These are phyloP conservation scores for Oryza meridionalis DNA, from an alignment of 176 grass and related monocot genomes.

Conservation along the genomic window DNA sequence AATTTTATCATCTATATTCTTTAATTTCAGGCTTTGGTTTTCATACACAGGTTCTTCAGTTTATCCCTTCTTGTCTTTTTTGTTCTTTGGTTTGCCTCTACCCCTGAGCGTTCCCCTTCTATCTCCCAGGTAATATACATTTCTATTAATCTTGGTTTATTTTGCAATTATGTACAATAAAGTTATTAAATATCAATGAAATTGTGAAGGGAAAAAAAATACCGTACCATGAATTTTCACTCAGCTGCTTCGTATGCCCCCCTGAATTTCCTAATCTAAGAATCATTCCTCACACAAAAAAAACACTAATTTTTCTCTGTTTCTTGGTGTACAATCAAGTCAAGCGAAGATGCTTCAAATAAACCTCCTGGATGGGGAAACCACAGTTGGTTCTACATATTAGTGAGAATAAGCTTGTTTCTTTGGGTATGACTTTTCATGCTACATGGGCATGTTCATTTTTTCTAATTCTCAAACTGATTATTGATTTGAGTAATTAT, in stretches of 20 bases:
- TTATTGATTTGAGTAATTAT: conserved; percentile 16
- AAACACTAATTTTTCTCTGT: neutral
- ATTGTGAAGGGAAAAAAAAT: neutral
- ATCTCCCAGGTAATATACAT: conserved; percentile 54
- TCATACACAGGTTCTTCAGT: conserved; percentile 94
- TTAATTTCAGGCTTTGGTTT: conserved; percentile 87
- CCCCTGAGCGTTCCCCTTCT: conserved; percentile 31
- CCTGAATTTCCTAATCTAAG: conserved; percentile 2
- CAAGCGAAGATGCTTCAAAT: conserved; percentile 50
- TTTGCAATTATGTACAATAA: neutral
- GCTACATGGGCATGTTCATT: neutral
- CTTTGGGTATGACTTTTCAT: conserved; percentile 67
- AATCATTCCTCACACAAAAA: too few relatives aligned
- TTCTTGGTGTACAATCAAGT: conserved; percentile 37
- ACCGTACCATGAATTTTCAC: neutral
- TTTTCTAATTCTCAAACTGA: neutral
- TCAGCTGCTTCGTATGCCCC: neutral
- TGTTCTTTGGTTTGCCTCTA: conserved; percentile 79
- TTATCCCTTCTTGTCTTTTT: conserved; percentile 90
- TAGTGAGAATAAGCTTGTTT: conserved; percentile 80
- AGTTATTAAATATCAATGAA: neutral
- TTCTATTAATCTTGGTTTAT: neutral
- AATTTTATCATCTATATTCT: conserved; percentile 40
- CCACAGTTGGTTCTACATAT: conserved; percentile 86
- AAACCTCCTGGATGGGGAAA: conserved; percentile 59